Evolutionary conservation across 495 filamentous ascomycete genomes (phyloP), one percentile per base, ranked within the genome.

Genomic region (Filosporella fistucella): DNA sequence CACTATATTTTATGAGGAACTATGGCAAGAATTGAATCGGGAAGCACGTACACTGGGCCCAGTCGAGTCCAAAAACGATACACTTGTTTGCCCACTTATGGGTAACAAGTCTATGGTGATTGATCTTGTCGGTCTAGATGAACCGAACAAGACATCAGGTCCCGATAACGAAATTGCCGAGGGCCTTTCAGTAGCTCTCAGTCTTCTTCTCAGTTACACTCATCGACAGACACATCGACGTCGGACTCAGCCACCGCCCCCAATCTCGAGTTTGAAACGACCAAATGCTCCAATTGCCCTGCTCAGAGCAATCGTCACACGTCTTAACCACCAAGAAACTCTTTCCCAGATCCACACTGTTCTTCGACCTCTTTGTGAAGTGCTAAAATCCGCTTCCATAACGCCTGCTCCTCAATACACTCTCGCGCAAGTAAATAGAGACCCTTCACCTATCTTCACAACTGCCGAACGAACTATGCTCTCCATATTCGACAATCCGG

Each of bases 1-100:
- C 62, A 89, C 86, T 45, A 71, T 95, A 1, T 96, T 88, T 59
- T 86, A 91, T 44, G 84, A 95, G 57, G 94, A 99, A 60, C 66
- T 99, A n/a, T 95, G 89, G 73, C 82, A 95, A 52, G 93, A 97
- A 63, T 63, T 99, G 17, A 80, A 83, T 38, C 77, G 86, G 10
- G 94, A 99, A 66, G 82, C 85, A 2, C 81, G 88, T 5, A 67
- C 73, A 0, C 66, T 94, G 29, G 72, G 79, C 9, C 76, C 75
- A 33, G 82, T 96, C 10, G 78, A 74, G 13, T 71, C 80, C 4
- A 69, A 72, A 22, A 74, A 77, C 23, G 79, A 76, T 45, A 67
- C 69, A 33, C 69, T 84, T 33, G 77, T 62, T n/a, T 77, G 82
- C 54, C 67, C 76, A n/a, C 58, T 76, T 2, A 69, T 74, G 7